Base-by-base conservation (phyloP, 805 yeast genomes). In the Sugiyamaella chiloensis region DNA sequence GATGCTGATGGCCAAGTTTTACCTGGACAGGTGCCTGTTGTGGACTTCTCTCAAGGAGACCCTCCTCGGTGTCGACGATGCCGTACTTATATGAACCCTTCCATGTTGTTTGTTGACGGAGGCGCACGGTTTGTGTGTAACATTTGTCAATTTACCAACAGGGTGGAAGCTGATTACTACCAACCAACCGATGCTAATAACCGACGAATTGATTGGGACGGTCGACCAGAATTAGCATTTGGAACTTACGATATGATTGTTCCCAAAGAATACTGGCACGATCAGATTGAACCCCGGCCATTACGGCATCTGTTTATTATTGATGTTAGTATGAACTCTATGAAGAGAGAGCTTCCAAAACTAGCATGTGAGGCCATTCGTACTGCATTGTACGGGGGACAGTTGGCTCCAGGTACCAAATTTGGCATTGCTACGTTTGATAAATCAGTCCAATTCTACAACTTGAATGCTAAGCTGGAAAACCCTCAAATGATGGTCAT, bases 61-160 rank as follows among this genome's bases (percentile, higher is more conserved):
- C 95, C 96, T 0, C 83, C 95, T 27, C 78, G 99, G 56, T 93
- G 99, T 67, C 78, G 80, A 55, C 82, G 98, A 52, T 93, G 99
- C 68, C 79, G 96, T 47, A 79, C 96, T 1, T 93, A 89, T 64
- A 74, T 89, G 52, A 93, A 91, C 62, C 95, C 97, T 2, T 78
- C 81, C 16, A 84, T 86, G 81, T 81, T 77, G 52, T 81, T 79
- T 55, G 69, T 74, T 45, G 73, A 79, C 4, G 75, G 74, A 46
- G 81, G 82, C 23, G 77, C 81, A 36, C 71, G 68, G 48, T 85
- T 87, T 65, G 72, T 79, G 9, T 93, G 99, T 72, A 91, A 91
- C 65, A 77, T 93, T 60, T 93, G 99, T 68, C 81, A 80, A 52
- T 85, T 85, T 56, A 77, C 87, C 46, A 85, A 83, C 60, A 69